Evolutionary conservation across 306 rosid genomes (phyloP).

Genomic region (Leucaena leucocephala): DNA sequence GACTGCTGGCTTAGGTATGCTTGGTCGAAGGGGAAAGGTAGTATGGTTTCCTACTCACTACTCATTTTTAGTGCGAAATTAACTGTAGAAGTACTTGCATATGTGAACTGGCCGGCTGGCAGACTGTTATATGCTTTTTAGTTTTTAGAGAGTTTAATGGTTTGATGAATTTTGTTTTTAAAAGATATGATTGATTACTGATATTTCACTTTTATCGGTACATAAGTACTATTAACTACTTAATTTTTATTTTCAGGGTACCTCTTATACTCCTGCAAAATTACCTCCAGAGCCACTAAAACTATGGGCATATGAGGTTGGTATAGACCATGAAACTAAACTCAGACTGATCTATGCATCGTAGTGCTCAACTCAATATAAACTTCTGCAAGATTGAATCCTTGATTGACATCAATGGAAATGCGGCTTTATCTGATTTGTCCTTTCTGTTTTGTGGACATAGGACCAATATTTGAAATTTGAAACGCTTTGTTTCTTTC

Average conservation of each 20-base stretch:
- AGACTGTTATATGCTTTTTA: not conserved
- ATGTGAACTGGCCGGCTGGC: not conserved
- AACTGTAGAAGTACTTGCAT: slow-evolving; percentile 19
- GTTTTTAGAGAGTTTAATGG: not conserved
- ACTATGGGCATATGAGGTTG: slow-evolving; percentile 97
- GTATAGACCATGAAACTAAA: slow-evolving; percentile 18
- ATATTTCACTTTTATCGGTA: slow-evolving; percentile 17
- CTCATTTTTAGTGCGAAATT: not conserved
- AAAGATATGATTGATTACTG: not conserved
- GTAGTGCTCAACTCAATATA: slow-evolving; percentile 18
- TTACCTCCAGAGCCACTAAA: slow-evolving; percentile 84
- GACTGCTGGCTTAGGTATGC: slow-evolving; percentile 81
- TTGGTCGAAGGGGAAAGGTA: slow-evolving; percentile 77
- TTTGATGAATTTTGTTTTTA: slow-evolving; percentile 11
- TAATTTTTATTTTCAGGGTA: slow-evolving; percentile 58
- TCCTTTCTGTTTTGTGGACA: not conserved
- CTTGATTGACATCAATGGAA: slow-evolving; percentile 19
- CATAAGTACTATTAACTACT: not conserved
- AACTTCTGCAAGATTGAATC: slow-evolving; percentile 15
- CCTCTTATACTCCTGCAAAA: slow-evolving; percentile 70
- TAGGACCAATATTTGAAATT: slow-evolving; percentile 10
- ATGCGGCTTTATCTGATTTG: slow-evolving; percentile 19
- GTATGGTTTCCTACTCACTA: slow-evolving; percentile 11
- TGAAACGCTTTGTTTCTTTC: slow-evolving; percentile 40
- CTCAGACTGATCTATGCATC: slow-evolving; percentile 5